phyloP scores from a whole-genome alignment of 257 asterid genomes.

The Solanum gandarillasii region DNA sequence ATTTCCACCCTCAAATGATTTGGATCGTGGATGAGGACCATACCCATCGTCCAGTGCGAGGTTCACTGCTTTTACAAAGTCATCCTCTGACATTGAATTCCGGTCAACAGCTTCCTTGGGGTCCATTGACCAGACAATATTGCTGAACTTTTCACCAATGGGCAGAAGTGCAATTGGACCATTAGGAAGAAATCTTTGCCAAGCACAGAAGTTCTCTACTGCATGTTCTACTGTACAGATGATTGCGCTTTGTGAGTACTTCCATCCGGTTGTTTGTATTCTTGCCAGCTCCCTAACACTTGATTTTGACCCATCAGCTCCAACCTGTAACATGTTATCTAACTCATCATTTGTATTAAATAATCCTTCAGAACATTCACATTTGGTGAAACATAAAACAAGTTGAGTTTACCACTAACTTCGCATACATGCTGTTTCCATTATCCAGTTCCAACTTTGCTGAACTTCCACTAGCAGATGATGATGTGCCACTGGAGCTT shows the following conservation, averaged over 20 bases:
- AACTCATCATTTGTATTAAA: not conserved
- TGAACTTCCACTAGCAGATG: constrained; percentile 37
- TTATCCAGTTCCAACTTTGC: constrained; percentile 66
- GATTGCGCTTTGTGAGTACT: constrained; percentile 78
- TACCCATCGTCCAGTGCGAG: constrained; percentile 64
- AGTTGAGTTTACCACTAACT: constrained; percentile 61
- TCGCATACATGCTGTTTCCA: constrained; percentile 65
- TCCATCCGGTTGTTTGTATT: constrained; percentile 87
- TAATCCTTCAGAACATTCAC: not conserved
- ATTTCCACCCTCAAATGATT: constrained; percentile 15
- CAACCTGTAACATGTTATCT: constrained; percentile 43
- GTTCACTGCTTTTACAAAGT: constrained; percentile 55
- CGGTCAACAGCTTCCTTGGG: constrained; percentile 63
- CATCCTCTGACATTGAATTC: constrained; percentile 51
- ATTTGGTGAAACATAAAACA: not conserved
- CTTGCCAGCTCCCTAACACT: constrained; percentile 84
- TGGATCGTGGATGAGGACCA: constrained; percentile 73
- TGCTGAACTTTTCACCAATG: constrained; percentile 77
- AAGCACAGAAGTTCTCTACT: constrained; percentile 56
- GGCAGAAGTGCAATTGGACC: constrained; percentile 97
- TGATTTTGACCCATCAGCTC: constrained; percentile 96
- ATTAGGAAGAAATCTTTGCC: constrained; percentile 82
- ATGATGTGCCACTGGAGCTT: constrained; percentile 6
- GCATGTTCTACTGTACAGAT: constrained; percentile 81
- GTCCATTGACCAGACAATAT: constrained; percentile 91